Base-by-base conservation (phyloP, 345 rosid genomes). In the Trapa bicornis region DNA sequence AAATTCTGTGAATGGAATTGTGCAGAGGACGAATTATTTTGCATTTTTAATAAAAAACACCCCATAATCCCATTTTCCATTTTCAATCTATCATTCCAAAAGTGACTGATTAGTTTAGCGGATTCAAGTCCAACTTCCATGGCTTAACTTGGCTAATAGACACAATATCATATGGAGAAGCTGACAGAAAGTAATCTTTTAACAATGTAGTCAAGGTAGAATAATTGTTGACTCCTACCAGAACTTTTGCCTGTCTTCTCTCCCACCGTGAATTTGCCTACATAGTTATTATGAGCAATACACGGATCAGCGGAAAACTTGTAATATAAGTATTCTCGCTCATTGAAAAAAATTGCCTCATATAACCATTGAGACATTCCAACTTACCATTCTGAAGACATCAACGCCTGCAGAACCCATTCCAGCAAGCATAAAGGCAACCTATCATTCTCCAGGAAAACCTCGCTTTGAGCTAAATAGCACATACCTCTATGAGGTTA, bases 251-350 rank as follows among this genome's bases (percentile, higher is more conserved):
- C 80, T 93, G 99, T 72, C 97, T 87, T 73, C 85, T 93, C 68
- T 90, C 85, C 99, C 99, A 93, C 68, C 96, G 87, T 61, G 95
- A 73, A 79, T 72, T 83, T 53, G 97, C 98, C 99, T 93, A 89
- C 73, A 70, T 70, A 32, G 67, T 8, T 58, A 10, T 35, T 37
- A 35, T 33, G 37, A 58, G 37, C 8, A 32, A 6, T 33, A 10
- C 37, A 9, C 5, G 32, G 1, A 2, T 10, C 0, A 2, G 22
- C 43, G 8, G 12, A 54, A 11, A 54, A 54, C 35, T 22, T 54
- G 22, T n/a, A 6, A 50, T 6, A 45, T 6, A 52, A 7, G 17
- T 15, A 29, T 16, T 52, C n/a, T 15, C 6, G 6, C n/a, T 52
- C 17, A 67, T 54, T 11, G 57, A 66, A 67, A 32, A 12, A 42